These are phyloP conservation scores for Aspergillus affinis DNA, from an alignment of 495 filamentous ascomycete genomes.

Conservation along the genomic window DNA sequence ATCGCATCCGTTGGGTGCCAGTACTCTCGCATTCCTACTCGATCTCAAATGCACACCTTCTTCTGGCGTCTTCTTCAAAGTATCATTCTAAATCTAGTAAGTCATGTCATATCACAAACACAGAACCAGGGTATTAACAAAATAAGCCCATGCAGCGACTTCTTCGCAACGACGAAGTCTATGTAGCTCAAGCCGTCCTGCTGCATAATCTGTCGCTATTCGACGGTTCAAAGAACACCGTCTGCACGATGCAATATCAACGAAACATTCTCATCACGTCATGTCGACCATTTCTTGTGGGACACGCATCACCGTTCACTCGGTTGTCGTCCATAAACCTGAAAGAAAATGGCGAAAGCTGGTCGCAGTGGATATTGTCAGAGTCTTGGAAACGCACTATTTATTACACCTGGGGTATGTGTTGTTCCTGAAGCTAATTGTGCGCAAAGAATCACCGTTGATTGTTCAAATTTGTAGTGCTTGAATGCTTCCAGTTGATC, in stretches of 20 bases:
- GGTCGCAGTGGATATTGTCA: neutral
- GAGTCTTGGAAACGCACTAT: neutral
- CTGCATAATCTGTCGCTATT: neutral
- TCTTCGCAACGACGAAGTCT: neutral
- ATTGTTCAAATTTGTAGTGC: neutral
- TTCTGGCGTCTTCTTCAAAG: neutral
- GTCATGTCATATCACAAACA: neutral
- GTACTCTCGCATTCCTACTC: neutral
- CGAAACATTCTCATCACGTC: neutral
- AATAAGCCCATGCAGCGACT: neutral
- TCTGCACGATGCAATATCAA: neutral
- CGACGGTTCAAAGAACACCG: neutral
- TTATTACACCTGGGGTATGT: neutral
- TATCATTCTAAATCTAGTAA: neutral
- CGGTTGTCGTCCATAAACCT: neutral
- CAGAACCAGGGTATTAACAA: neutral
- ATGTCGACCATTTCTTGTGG: neutral
- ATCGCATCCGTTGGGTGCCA: neutral
- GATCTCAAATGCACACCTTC: neutral
- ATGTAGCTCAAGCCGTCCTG: neutral
- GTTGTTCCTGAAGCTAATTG: neutral
- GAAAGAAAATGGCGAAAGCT: neutral
- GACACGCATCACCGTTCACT: neutral
- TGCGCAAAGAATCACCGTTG: neutral
- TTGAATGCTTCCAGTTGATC: neutral